Base-by-base conservation (phyloP, 805 yeast species). In the Henningerozyma blattae region DNA sequence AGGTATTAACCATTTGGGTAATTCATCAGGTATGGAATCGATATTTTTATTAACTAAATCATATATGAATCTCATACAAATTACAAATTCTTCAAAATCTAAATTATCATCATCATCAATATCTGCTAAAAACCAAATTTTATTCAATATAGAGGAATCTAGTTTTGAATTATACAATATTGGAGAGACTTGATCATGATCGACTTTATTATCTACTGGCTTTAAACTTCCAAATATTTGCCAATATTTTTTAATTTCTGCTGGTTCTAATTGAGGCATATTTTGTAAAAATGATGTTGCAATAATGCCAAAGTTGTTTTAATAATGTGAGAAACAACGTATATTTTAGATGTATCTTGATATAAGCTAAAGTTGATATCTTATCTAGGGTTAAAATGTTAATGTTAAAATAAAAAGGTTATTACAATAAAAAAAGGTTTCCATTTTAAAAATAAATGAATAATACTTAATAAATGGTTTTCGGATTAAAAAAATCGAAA, bases 211-310 rank as follows among this genome's bases (percentile, higher is more conserved):
- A 35, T 75, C 71, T 24, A 61, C 74, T 0, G 99, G 98, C 42
- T 74, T 72, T 48, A 91, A 71, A 12, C 95, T 94, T 43, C 79
- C 75, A 65, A 91, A 91, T 31, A 91, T 87, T 59, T 91, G 94
- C 98, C 98, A 91, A 67, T 86, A 91, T 62, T 89, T 89, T 51
- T 86, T 81, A 48, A 87, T 86, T 60, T 91, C 98, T 81, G 94
- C 86, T 47, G 86, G 91, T 56, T 85, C 95, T 40, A 86, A 61
- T 41, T 81, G 75, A 18, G 89, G 86, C 65, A 59, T 59, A n/a
- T n/a, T n/a, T n/a, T n/a, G n/a, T n/a, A n/a, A n/a, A n/a, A n/a
- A n/a, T n/a, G n/a, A n/a, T n/a, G n/a, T n/a, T n/a, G n/a, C n/a
- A n/a, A n/a, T n/a, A n/a, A n/a, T n/a, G n/a, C n/a, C n/a, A n/a